These are phyloP conservation scores for Acanthamoeba polyphaga DNA, from an alignment of 208 protist genomes.

Conservation along the genomic window DNA sequence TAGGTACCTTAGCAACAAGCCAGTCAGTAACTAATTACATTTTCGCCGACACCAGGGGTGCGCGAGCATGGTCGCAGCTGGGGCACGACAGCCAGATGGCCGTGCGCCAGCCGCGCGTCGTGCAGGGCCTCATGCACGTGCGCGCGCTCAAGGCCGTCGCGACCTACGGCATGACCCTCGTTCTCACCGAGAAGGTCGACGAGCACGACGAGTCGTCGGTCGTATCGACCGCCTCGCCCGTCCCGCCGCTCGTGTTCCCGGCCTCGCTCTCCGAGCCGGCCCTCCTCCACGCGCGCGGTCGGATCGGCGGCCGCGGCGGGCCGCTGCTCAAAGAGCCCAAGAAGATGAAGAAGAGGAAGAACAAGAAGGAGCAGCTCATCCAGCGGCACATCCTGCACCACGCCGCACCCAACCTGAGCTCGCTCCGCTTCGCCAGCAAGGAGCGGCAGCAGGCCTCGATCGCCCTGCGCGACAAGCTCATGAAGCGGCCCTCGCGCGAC, in stretches of 20 bases:
- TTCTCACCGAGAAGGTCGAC: slow-evolving; percentile 21
- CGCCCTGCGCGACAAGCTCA: slow-evolving; percentile 33
- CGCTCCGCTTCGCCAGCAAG: slow-evolving; percentile 26
- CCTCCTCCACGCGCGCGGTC: background rate
- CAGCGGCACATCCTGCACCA: slow-evolving; percentile 61
- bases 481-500: slow-evolving; percentile 18
- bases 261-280: background rate
- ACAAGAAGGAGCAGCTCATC: slow-evolving; percentile 53
- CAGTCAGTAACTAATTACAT: no score
- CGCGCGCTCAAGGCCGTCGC: slow-evolving; percentile 50
- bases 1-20: no score
- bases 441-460: slow-evolving; percentile 33
- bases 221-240: background rate
- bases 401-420: slow-evolving; percentile 66
- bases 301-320: background rate
- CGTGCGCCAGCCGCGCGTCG: slow-evolving; percentile 30
- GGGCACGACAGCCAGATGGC: slow-evolving; percentile 48
- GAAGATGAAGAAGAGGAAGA: background rate
- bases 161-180: slow-evolving; percentile 72
- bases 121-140: slow-evolving; percentile 46
- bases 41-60: slow-evolving; percentile 12
- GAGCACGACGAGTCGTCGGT: background rate
- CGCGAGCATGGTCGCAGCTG: slow-evolving; percentile 63
- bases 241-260: background rate
- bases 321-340: background rate